Evolutionary conservation across 2,329 filamentous ascomycete species (phyloP), one percentile per base, ranked within the genome.

Genomic region (Thelonectria blattea): DNA sequence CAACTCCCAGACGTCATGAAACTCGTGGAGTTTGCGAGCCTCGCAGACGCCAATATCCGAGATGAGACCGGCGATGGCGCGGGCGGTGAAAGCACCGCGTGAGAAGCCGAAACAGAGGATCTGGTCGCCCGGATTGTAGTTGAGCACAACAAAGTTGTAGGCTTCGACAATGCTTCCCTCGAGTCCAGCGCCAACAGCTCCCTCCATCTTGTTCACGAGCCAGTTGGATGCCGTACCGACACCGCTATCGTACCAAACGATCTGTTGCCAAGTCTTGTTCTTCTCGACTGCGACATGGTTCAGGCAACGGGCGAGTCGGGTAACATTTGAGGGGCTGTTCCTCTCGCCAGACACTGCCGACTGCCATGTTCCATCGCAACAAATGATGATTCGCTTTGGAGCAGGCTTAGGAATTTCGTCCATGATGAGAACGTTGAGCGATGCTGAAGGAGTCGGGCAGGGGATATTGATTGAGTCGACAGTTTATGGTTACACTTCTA

Each of bases 331-430:
- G 1, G 72, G 68, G 49, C 69, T 63, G 27, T 67, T 66, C 43
- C 65, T 66, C 15, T 68, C 65, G 11, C 72, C 69, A 9, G 67
- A 68, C 20, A 68, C 67, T 5, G 63, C 63, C 2, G 52, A 64
- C 53, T 74, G 75, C 75, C 73, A 76, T 8, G 75, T 76, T 15
- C 75, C 76, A 55, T 78, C 76, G 34, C 74, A 77, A 59, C 75
- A 78, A 45, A 76, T 67, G 39, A 76, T 56, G 55, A 70, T 64
- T n/a, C 68, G 68, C 53, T 70, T 70, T 5, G 68, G 68, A 17
- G 60, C 18, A 32, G 48, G 22, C 18, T 52, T 41, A 11, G 53
- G 22, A 49, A 34, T 32, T 20, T 47, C 42, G 17, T 48, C n/a
- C 56, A 58, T 58, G 41, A 17, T 48, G 17, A 22, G 10, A 14